Evolutionary conservation across 2,329 filamentous ascomycete species (phyloP).

Genomic region (Ophiostoma ips): DNA sequence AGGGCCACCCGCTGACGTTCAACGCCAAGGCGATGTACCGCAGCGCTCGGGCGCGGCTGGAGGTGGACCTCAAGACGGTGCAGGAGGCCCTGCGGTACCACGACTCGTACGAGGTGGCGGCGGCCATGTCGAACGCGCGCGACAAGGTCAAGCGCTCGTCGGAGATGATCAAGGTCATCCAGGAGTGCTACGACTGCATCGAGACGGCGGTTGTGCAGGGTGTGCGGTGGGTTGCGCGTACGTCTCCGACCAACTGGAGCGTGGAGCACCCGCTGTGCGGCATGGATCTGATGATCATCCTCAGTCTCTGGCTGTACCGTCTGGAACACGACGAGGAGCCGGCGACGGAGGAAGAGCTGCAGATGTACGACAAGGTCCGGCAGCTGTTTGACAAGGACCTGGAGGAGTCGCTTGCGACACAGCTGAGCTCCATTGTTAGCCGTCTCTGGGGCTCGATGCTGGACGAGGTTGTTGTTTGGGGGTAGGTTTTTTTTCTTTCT

Average conservation of each 20-base stretch:
- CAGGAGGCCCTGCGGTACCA: conserved; percentile 96
- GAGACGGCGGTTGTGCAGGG: conserved; percentile 90
- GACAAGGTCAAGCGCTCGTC: conserved; percentile 88
- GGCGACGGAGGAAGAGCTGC: conserved; percentile 67
- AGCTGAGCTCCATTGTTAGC: conserved; percentile 89
- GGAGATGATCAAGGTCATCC: conserved; percentile 97
- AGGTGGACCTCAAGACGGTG: conserved; percentile 90
- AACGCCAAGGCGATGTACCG: conserved; percentile 96
- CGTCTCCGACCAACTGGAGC: conserved; percentile 96
- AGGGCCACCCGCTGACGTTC: conserved; percentile 91
- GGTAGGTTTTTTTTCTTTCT: conserved; percentile 70
- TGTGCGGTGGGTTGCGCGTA: conserved; percentile 95
- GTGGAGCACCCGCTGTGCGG: conserved; percentile 95
- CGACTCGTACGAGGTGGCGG: conserved; percentile 91
- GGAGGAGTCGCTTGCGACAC: conserved; percentile 64
- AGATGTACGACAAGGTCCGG: conserved; percentile 87
- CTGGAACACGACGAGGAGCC: conserved; percentile 97
- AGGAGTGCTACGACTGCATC: conserved; percentile 95
- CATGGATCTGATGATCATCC: conserved; percentile 93
- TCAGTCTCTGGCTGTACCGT: conserved; percentile 95
- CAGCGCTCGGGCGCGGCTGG: conserved; percentile 79
- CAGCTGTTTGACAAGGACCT: conserved; percentile 83
- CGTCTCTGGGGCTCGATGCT: conserved; percentile 96
- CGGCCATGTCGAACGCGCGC: conserved; percentile 86
- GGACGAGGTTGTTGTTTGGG: conserved; percentile 97